Conservation (phyloP, 495 filamentous ascomycete species). For the Chaetomium cochliodes region DNA sequence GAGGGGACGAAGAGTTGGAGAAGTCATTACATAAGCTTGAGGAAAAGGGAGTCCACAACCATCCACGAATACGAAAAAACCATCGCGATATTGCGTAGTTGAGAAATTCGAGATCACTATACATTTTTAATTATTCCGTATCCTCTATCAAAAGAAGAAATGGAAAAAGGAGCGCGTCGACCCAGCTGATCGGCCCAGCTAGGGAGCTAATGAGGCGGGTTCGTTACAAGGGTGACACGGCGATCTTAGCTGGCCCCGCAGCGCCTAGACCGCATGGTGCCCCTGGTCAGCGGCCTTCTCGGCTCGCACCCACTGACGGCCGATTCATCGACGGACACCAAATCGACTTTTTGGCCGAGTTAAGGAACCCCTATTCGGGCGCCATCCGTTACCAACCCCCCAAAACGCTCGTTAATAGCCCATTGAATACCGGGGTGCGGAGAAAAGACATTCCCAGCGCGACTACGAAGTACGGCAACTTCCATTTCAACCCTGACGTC, state of each 20-base stretch:
- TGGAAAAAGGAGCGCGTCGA: not conserved
- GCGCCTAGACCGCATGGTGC: not conserved
- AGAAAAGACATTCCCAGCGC: not conserved
- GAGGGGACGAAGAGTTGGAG: not conserved
- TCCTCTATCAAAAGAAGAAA: too few species aligned
- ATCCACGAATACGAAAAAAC: too few species aligned
- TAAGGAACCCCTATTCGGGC: not conserved
- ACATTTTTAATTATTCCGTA: too few species aligned
- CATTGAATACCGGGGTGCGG: not conserved
- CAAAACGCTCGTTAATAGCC: not conserved
- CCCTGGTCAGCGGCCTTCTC: not conserved
- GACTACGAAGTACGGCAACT: not conserved
- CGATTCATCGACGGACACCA: not conserved
- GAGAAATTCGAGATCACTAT: too few species aligned
- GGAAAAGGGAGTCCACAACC: too few species aligned
- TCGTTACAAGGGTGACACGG: not conserved
- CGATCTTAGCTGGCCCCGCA: constrained; percentile 8
- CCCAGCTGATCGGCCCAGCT: not conserved
- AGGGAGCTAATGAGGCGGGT: not conserved
- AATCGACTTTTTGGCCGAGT: constrained; percentile 6
- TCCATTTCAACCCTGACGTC: not conserved
- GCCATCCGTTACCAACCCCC: not conserved
- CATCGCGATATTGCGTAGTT: too few species aligned
- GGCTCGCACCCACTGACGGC: too few species aligned
- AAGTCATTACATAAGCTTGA: not conserved